A percentile compares a stretch with the other conserved stretches of the same genome.
These are phyloP conservation scores for Wallacemonas sp. DNA, from an alignment of 208 protist genomes.

Conservation along the genomic window DNA sequence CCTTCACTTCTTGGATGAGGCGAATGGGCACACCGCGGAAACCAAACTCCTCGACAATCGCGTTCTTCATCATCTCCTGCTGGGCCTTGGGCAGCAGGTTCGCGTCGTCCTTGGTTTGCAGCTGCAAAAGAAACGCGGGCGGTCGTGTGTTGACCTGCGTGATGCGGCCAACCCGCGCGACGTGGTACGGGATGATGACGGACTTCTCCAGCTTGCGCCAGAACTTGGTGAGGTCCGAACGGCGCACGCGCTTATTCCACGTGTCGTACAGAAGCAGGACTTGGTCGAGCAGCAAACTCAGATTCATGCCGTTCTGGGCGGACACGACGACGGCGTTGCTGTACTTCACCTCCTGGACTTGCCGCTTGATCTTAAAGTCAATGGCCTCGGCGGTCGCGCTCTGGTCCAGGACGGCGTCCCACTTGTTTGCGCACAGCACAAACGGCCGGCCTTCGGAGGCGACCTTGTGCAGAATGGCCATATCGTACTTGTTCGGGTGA, in stretches of 20 bases:
- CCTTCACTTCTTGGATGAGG: conserved; percentile 87
- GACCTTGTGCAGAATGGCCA: conserved; percentile 86
- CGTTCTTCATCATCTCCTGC: conserved; percentile 93
- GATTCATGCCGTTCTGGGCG: conserved; percentile 84
- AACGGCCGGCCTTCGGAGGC: conserved; percentile 87
- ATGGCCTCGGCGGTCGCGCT: conserved; percentile 89
- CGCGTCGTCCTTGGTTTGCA: conserved; percentile 90
- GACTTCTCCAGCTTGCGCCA: conserved; percentile 93
- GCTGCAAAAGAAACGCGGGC: conserved; percentile 84
- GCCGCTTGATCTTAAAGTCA: conserved; percentile 93
- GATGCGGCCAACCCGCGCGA: conserved; percentile 83
- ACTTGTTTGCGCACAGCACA: conserved; percentile 92
- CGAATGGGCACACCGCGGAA: conserved; percentile 89
- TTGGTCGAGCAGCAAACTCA: conserved; percentile 90
- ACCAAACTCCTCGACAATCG: conserved; percentile 90
- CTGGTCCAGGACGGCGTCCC: conserved; percentile 90
- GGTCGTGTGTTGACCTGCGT: conserved; percentile 87
- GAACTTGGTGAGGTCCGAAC: conserved; percentile 82
- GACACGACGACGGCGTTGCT: conserved; percentile 90
- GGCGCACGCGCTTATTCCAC: conserved; percentile 89
- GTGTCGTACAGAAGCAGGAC: conserved; percentile 82
- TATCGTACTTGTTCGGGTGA: conserved; percentile 93
- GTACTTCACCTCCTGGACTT: conserved; percentile 91
- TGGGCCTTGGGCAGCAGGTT: conserved; percentile 73
- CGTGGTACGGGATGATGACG: conserved; percentile 88